Conservation (phyloP, 352 stramenopile genomes). For the Pythium pyrilobum region DNA sequence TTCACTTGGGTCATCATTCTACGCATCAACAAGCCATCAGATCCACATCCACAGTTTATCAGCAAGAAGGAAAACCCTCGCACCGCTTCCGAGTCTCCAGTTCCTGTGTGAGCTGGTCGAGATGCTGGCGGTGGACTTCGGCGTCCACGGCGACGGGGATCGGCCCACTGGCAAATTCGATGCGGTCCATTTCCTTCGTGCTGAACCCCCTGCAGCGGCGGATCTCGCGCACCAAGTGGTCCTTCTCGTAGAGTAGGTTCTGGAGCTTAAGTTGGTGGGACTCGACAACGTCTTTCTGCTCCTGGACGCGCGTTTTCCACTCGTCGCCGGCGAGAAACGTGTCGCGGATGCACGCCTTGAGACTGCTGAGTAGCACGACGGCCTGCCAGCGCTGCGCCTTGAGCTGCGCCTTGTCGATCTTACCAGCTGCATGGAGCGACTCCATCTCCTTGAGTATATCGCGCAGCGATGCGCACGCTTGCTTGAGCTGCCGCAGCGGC, state of each 20-base stretch:
- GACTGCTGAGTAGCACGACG: slow-evolving; percentile 41
- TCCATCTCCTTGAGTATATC: slow-evolving; percentile 25
- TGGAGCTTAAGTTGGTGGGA: slow-evolving; percentile 72
- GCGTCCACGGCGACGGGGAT: slow-evolving; percentile 53
- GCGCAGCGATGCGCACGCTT: slow-evolving; percentile 40
- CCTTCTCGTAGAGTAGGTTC: slow-evolving; percentile 82
- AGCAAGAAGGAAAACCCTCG: not conserved
- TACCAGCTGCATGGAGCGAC: not conserved
- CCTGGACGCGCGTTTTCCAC: slow-evolving; percentile 59
- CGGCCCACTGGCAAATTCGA: slow-evolving; percentile 50
- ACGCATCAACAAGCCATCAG: not conserved
- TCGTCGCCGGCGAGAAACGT: slow-evolving; percentile 66
- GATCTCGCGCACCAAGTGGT: slow-evolving; percentile 76
- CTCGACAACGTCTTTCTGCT: slow-evolving; percentile 72
- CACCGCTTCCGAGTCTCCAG: slow-evolving; percentile 56
- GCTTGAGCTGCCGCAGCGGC: slow-evolving; percentile 48
- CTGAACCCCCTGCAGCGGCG: slow-evolving; percentile 60
- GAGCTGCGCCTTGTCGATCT: slow-evolving; percentile 34
- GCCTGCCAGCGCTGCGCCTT: slow-evolving; percentile 54
- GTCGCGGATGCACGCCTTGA: slow-evolving; percentile 55
- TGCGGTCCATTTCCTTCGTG: slow-evolving; percentile 79
- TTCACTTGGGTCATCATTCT: slow-evolving; percentile 59
- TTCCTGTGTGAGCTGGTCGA: slow-evolving; percentile 66
- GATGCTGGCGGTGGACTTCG: slow-evolving; percentile 48
- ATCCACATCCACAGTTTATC: not conserved